Conservation (phyloP, 2,329 filamentous ascomycete species). For the Sporothrix brasiliensis region DNA sequence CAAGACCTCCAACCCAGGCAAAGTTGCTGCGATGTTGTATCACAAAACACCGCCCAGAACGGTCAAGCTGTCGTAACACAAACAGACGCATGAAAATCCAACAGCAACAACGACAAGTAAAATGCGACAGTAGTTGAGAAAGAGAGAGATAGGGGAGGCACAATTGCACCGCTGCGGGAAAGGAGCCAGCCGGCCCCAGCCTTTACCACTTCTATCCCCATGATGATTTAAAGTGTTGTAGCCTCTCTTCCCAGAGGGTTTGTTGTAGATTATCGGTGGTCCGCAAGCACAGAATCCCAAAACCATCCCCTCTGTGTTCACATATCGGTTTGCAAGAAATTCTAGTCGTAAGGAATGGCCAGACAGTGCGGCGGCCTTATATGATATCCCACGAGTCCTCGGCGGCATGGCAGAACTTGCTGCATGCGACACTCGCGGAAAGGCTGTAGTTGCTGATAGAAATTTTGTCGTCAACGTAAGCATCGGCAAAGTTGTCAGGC, state of each 20-base stretch:
- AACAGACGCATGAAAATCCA: constrained; percentile 12
- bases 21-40: constrained; percentile 72
- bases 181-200: not conserved
- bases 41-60: constrained; percentile 52
- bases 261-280: not conserved
- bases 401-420: constrained; percentile 98
- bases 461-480: constrained; percentile 94
- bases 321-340: too few relatives aligned
- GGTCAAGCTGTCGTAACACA: constrained; percentile 32
- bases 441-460: constrained; percentile 98
- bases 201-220: not conserved
- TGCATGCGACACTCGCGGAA: constrained; percentile 96
- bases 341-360: not conserved
- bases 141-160: not conserved
- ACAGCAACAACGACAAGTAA: constrained; percentile 32
- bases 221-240: not conserved
- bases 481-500: constrained; percentile 90
- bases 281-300: not conserved
- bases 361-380: constrained; percentile 49
- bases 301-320: not conserved
- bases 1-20: constrained; percentile 44
- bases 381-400: constrained; percentile 96
- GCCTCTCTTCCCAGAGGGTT: not conserved
- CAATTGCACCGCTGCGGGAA: not conserved
- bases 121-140: not conserved